Evolutionary conservation across 108 stramenopile species (phyloP), one percentile per base, ranked within the genome.

Genomic region (Nitzschia inconspicua): DNA sequence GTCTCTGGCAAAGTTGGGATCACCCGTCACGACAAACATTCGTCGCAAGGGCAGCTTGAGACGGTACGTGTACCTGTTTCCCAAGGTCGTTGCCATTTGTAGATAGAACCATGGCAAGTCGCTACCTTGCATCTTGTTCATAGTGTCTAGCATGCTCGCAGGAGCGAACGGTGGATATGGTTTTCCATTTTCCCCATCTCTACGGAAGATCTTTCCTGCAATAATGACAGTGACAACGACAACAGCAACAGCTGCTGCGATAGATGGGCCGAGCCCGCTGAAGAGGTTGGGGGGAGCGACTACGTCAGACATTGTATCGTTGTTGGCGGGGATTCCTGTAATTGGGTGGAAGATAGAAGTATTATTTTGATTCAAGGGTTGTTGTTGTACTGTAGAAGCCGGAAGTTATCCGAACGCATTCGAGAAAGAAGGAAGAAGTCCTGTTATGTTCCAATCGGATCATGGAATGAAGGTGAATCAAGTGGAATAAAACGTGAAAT

Each of bases 91-190:
- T 19, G 19, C 52, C 52, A 43, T 61, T 34, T 29, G 61, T 26
- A 63, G 34, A 11, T 46, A 27, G 18, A 55, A 62, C 52, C 51
- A 70, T 10, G 68, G 68, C 23, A 26, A 31, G 14, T 62, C 25
- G 1, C 30, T 25, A 22, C 53, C 51, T 14, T 53, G 35, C 40
- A 61, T 47, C 31, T 29, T 11, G 9, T 54, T 18, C 22, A 70
- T 62, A 35, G 50, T 54, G 2, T 61, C 53, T 4, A 32, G 30
- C 26, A 70, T 62, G 4, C 60, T 60, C 22, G 39, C 36, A 8
- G 58, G 58, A 4, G 59, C 67, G 49, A 52, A 23, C 2, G 67
- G 67, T 25, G 67, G 67, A 30, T 58, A 58, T 5, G 9, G 8
- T 29, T 58, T 31, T 5, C 41, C 25, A 24, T 27, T 26, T 26